Base-by-base conservation (phyloP, 495 filamentous ascomycete species). In the Melanomma pulvis-pyrius region DNA sequence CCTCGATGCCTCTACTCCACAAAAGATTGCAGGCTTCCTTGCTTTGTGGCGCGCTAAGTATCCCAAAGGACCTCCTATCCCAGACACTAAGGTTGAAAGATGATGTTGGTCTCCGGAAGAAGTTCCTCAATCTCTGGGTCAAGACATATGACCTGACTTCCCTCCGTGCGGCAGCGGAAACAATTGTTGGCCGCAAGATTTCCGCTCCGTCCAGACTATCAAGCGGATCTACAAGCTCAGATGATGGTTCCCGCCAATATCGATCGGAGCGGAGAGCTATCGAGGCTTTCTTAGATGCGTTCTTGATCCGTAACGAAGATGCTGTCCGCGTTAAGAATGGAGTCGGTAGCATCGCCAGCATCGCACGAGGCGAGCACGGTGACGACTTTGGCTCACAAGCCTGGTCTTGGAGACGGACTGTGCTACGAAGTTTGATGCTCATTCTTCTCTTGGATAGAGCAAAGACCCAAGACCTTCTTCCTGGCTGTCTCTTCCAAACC, bases 21-120 rank as follows among this genome's bases (percentile, higher is more conserved):
- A 82, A 83, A 65, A 79, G 86, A 2, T 65, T 89, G 24, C 84
- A 88, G 63, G 84, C 86, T 26, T 89, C 87, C 3, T 67, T 90
- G n/a, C 71, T 82, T 11, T 89, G 80, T 64, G 87, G 87, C 11
- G 79, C 83, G n/a, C 70, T 90, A 36, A 82, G 80, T 53, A 77
- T 84, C 9, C 82, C 86, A 15, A 85, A 82, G 64, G 79, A 85
- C 32, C 61, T 80, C 0, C 67, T 86, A 8, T 61, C 75, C 32
- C 80, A 79, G 32, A 77, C 74, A 22, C 74, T 74, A 22, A 78
- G 84, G 3, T 76, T 87, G 47, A 82, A 77, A 34, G 80, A 84
- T 50, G 87, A 90, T 68, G 50, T 89, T 28, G 87, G 87, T 5
- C 70, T 88, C 39, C 80, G 81, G 32, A 80, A 78, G 53, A 82